phyloP scores from a whole-genome alignment of 2,329 filamentous ascomycete genomes.

The Rhynchosporium agropyri region DNA sequence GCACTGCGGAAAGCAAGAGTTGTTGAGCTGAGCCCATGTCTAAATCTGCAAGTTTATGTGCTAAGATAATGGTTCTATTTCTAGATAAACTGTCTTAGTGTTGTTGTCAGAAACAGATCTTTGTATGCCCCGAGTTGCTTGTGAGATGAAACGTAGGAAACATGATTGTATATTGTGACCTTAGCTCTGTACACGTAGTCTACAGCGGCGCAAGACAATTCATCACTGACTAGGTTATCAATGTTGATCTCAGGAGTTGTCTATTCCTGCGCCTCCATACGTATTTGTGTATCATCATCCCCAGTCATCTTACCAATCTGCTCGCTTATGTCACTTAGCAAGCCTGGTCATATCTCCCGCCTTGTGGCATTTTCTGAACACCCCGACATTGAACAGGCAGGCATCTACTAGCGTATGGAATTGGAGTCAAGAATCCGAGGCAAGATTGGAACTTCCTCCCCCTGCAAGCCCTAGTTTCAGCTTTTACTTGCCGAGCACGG shows the following conservation, averaged over 20 bases:
- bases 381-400: constrained; percentile 2
- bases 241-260: constrained; percentile 2
- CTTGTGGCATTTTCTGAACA: not conserved
- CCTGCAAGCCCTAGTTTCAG: constrained; percentile 22
- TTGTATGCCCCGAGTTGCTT: not conserved
- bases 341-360: not conserved
- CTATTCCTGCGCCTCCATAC: constrained; percentile 8
- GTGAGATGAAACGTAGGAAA: not conserved
- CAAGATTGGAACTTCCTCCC: constrained; percentile 15
- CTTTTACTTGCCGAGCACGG: constrained; percentile 18
- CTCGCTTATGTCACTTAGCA: not conserved
- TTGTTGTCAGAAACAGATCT: not conserved
- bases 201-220: constrained; percentile 6
- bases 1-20: constrained; percentile 8
- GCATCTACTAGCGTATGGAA: constrained; percentile 20
- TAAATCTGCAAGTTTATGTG: constrained; percentile 1
- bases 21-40: not conserved
- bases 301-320: not conserved
- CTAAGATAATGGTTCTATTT: constrained; percentile 3
- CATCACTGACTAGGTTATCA: not conserved
- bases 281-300: constrained; percentile 8
- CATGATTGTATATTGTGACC: not conserved
- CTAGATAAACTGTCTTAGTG: not conserved
- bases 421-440: constrained; percentile 12
- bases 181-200: not conserved